Conservation (phyloP, 345 rosid genomes). For the Corchorus olitorius region DNA sequence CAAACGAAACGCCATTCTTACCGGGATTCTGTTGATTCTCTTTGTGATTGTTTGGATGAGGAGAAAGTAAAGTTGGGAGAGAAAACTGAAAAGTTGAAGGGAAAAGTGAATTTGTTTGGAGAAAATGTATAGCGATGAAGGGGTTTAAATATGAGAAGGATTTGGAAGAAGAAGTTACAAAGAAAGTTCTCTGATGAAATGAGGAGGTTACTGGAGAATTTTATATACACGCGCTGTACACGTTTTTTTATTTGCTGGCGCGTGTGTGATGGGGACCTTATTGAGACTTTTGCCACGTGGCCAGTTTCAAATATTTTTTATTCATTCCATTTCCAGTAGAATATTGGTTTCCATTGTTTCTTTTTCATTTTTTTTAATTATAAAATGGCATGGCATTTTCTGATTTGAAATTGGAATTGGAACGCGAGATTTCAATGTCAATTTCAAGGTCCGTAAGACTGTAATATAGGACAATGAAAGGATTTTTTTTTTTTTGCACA, state of each 20-base stretch:
- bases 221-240: background rate
- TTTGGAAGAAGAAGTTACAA: background rate
- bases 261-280: background rate
- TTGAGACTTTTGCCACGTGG: background rate
- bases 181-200: background rate
- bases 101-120: background rate
- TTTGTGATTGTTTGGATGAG: slow-evolving; percentile 1
- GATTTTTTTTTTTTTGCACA: too few relatives aligned
- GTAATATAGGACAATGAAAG: too few relatives aligned
- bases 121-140: background rate
- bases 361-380: too few relatives aligned
- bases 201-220: background rate
- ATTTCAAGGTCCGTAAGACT: too few relatives aligned
- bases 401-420: too few relatives aligned
- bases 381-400: too few relatives aligned
- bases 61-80: background rate
- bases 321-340: too few relatives aligned
- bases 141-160: background rate
- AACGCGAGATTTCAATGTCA: too few relatives aligned
- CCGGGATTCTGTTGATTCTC: background rate
- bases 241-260: background rate
- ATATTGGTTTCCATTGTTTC: too few relatives aligned
- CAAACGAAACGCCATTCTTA: slow-evolving; percentile 35
- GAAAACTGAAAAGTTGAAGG: background rate
- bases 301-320: background rate